Base-by-base conservation (phyloP, 371 early-diverging fungal genomes). In the Funneliformis caledonium region DNA sequence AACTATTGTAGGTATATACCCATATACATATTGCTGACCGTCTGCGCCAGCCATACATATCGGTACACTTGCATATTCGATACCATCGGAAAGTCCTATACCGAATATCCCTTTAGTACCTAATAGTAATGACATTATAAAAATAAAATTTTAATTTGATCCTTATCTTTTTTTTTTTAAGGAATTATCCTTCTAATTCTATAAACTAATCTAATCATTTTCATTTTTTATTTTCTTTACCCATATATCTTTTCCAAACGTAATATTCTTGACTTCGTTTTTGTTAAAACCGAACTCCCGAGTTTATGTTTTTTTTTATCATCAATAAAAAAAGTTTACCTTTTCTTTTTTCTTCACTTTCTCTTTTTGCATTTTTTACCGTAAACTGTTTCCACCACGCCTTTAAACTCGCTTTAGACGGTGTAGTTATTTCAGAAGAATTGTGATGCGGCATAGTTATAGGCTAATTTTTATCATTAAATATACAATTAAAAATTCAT, bases 41-140 rank as follows among this genome's bases (percentile, higher is more conserved):
- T 78, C 70, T n/a, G 79, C 26, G 12, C 70, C 79, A 12, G 79
- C 79, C 79, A 78, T 78, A 26, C 79, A 78, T 78, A 78, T 78
- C 50, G 79, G 79, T 22, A 80, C 80, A 19, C 72, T 80, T n/a
- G 80, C 80, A 72, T 80, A 72, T 33, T 72, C 72, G 22, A 80
- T 72, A 22, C 68, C 80, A 42, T 72, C 72, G 5, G 80, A 26
- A 22, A 80, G 72, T 43, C 59, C 12, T 16, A 72, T 62, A 8
- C 80, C 80, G 47, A 80, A 80, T 52, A 80, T 72, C 47, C 48
- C 69, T 16, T 33, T 42, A 60, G 37, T 19, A 16, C 45, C 80
- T 80, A 72, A 26, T 37, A 37, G 22, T 59, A 11, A 31, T 12
- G 1, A 45, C 50, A 72, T 45, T 26, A n/a, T 50, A 2, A 48